Evolutionary conservation across 192 early-diverging fungal species (phyloP), one percentile per base, ranked within the genome.

Genomic region (Umbelopsis sp.): DNA sequence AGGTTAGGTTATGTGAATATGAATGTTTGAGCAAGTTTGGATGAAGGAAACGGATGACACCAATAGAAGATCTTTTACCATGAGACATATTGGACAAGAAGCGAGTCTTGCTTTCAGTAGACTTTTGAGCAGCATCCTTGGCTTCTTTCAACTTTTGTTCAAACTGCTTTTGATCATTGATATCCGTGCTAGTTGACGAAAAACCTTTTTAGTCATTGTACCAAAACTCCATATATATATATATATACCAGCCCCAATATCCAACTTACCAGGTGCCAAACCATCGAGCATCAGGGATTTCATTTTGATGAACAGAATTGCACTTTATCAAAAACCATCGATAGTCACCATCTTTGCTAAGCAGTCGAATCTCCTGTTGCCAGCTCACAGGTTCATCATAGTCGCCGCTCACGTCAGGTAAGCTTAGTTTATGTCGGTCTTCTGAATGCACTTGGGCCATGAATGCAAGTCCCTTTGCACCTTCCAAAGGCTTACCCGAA

Each of bases 31-130:
- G 21, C 8, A 12, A 66, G 21, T 44, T 32, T 29, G 45, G 3
- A 34, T 68, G 12, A 4, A 52, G 20, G n/a, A 4, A 43, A 24
- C 21, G 24, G 45, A 41, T 7, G 17, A 14, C 11, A n/a, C n/a
- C n/a, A n/a, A n/a, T n/a, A n/a, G n/a, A n/a, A n/a, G n/a, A n/a
- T n/a, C n/a, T n/a, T 53, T 71, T 80, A 83, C 81, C 86, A 66
- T 87, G 86, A 6, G 86, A 87, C 86, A 87, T 87, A 47, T 87
- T 87, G 17, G 86, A 87, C 52, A 87, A 53, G 65, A 87, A 87
- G 1, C 84, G 81, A 14, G 86, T 87, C 49, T 87, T 87, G 77
- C 86, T 87, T 65, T 87, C 86, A 2, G 86, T 87, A 9, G 84
- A 85, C 68, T 82, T 85, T 72, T 85, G 82, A 12, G 86, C 86